Evolutionary conservation across 176 grass and related monocot species (phyloP), one percentile per base, ranked within the genome.

Genomic region (Zoysia pacifica): DNA sequence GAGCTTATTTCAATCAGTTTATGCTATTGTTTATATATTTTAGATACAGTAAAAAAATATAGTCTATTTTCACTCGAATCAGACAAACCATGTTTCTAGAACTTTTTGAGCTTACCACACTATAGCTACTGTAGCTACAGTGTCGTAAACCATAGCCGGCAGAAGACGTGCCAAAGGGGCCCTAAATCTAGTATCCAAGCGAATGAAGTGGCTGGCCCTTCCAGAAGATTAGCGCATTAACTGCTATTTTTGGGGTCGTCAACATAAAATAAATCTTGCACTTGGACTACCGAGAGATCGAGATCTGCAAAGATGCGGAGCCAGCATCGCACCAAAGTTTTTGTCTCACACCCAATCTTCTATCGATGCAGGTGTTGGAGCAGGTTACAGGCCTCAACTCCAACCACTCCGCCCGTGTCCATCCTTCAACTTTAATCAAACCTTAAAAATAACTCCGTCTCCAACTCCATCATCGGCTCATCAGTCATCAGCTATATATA

Each of bases 281-380:
- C 7, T 44, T 67, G 1, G 65, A 67, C 14, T 45, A 44, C 39
- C 5, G 65, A n/a, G 7, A 67, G 4, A 42, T 45, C 39, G 7
- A 44, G 9, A 67, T 67, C 39, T 28, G 28, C 28, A 28, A 28
- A 28, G 28, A 28, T 28, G 28, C 28, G 28, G 28, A 28, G 28
- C 28, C 28, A 28, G 28, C 28, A 28, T 28, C 28, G 1, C 35
- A 72, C 70, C 69, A 16, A 55, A 39, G 28, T 42, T 28, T 74
- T 74, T 58, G 72, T 58, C 52, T 74, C 72, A 41, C 44, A 72
- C 79, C 79, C 44, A 72, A 81, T 81, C 79, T 67, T 16, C 55
- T 62, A 49, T 1, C 5, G 4, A 38, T 52, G 35, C 15, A 28
- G 41, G 67, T 43, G 52, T 62, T 86, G 53, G 62, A 86, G 58